A percentile compares a stretch with the other conserved stretches of the same genome.
Evolutionary conservation across 2,329 filamentous ascomycete genomes (phyloP).

Genomic region (Cladosporium austrohemisphaericum): DNA sequence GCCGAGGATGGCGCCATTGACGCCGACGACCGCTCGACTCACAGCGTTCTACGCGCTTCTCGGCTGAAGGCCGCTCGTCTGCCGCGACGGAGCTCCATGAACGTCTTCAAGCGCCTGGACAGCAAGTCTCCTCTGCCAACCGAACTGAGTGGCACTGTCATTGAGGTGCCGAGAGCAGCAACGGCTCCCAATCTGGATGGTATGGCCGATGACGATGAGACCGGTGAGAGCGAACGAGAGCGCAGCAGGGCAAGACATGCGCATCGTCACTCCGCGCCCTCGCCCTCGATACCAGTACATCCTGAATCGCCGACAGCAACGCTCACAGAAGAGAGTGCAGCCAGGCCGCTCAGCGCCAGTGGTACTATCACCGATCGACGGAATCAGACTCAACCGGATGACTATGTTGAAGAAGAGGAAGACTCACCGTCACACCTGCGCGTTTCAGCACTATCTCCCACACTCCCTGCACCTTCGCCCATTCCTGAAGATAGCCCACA

Average conservation of each 20-base stretch:
- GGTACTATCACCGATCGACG: slow-evolving; percentile 22
- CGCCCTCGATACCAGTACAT: slow-evolving; percentile 18
- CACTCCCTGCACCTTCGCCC: slow-evolving; percentile 30
- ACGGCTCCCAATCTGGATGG: slow-evolving; percentile 14
- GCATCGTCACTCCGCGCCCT: slow-evolving; percentile 17
- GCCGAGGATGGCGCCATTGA: slow-evolving; percentile 4
- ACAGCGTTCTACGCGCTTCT: slow-evolving; percentile 22
- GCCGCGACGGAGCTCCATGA: slow-evolving; percentile 30
- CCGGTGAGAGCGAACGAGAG: slow-evolving; percentile 5
- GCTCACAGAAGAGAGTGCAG: slow-evolving; percentile 22
- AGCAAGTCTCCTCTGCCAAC: slow-evolving; percentile 24
- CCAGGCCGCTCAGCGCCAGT: slow-evolving; percentile 25
- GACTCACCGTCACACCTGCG: slow-evolving; percentile 11
- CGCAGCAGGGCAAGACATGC: slow-evolving; percentile 15
- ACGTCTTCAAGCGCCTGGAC: slow-evolving; percentile 32
- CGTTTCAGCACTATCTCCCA: slow-evolving; percentile 26
- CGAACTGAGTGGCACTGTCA: slow-evolving; percentile 23
- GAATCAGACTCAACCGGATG: slow-evolving; percentile 10
- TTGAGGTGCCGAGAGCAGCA: slow-evolving; percentile 15
- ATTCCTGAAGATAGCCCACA: slow-evolving; percentile 34
- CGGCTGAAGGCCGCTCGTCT: slow-evolving; percentile 21
- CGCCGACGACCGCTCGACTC: slow-evolving; percentile 24
- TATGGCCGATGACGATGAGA: slow-evolving; percentile 9
- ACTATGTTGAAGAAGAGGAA: slow-evolving; percentile 14
- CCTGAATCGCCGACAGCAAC: slow-evolving; percentile 25